Evolutionary conservation across 1,139 yeast species (phyloP).

Genomic region (Meyerozyma elateridarum): DNA sequence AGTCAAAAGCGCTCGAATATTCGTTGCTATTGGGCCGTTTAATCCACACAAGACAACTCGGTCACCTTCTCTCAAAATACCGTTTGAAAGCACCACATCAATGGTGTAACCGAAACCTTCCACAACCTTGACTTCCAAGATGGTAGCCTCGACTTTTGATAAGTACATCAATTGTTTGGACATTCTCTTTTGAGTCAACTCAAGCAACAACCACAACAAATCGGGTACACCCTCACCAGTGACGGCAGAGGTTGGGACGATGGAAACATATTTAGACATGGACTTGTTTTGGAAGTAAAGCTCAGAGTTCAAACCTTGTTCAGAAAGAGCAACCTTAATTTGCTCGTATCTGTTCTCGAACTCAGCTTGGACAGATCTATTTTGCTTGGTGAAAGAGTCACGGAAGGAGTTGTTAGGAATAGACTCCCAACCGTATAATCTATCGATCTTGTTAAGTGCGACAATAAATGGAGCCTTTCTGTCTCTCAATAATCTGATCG

Average conservation of each 20-base stretch:
- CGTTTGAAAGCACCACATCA: conserved; percentile 94
- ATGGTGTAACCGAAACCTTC: conserved; percentile 99
- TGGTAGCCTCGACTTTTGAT: conserved; percentile 90
- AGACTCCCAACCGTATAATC: conserved; percentile 90
- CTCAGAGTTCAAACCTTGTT: conserved; percentile 98
- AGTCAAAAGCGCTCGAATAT: conserved; percentile 89
- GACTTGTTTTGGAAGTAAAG: conserved; percentile 92
- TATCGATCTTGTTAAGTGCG: conserved; percentile 94
- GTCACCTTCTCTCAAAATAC: conserved; percentile 91
- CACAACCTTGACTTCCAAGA: conserved; percentile 95
- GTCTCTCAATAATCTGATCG: conserved; percentile 85
- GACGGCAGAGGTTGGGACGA: conserved; percentile 97
- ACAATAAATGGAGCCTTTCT: conserved; percentile 97
- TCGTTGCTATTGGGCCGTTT: conserved; percentile 98
- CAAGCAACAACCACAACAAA: conserved; percentile 90
- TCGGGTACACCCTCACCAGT: conserved; percentile 99
- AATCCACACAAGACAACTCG: conserved; percentile 93
- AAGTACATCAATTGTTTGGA: conserved; percentile 96
- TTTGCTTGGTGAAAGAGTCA: conserved; percentile 82
- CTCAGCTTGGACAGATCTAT: conserved; percentile 82
- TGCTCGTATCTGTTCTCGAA: conserved; percentile 82
- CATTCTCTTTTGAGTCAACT: conserved; percentile 97
- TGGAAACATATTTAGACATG: conserved; percentile 86
- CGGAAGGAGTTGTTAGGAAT: conserved; percentile 93
- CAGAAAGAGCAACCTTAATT: conserved; percentile 88